These are phyloP conservation scores for carrot (Daucus carota) DNA, from an alignment of 129 eudicot species.

Conservation along the genomic window DNA sequence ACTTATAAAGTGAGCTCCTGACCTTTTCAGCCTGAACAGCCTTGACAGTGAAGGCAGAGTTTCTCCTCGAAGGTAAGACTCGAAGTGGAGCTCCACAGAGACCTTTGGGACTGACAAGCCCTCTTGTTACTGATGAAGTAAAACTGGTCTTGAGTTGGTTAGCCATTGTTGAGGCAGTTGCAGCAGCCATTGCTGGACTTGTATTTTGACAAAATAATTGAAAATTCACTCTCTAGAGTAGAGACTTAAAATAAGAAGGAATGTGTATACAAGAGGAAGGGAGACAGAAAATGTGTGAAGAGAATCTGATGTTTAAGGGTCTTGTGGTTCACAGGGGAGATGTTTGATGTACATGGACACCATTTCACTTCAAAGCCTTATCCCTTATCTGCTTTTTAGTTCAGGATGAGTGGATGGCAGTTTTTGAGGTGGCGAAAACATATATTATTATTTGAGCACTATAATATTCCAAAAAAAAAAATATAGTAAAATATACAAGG, in stretches of 20 bases:
- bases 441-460: too few species aligned
- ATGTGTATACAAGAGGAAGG: not conserved
- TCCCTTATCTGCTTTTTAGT: conserved; percentile 37
- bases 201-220: not conserved
- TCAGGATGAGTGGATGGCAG: conserved; percentile 15
- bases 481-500: too few species aligned
- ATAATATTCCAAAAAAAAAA: too few species aligned
- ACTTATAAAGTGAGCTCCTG: not conserved
- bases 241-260: not conserved
- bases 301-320: conserved; percentile 26
- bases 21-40: conserved; percentile 83
- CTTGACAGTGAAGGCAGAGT: conserved; percentile 57
- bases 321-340: conserved; percentile 36
- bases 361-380: conserved; percentile 32
- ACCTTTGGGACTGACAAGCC: conserved; percentile 68
- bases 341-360: conserved; percentile 24
- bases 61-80: conserved; percentile 51
- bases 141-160: conserved; percentile 79
- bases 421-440: not conserved
- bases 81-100: conserved; percentile 72
- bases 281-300: conserved; percentile 7
- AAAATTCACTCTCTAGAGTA: not conserved
- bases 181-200: conserved; percentile 21
- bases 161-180: conserved; percentile 67
- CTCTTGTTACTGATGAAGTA: conserved; percentile 46